Conservation (phyloP, 1,284 basidiomycete genomes). For the Thecaphora frezii region DNA sequence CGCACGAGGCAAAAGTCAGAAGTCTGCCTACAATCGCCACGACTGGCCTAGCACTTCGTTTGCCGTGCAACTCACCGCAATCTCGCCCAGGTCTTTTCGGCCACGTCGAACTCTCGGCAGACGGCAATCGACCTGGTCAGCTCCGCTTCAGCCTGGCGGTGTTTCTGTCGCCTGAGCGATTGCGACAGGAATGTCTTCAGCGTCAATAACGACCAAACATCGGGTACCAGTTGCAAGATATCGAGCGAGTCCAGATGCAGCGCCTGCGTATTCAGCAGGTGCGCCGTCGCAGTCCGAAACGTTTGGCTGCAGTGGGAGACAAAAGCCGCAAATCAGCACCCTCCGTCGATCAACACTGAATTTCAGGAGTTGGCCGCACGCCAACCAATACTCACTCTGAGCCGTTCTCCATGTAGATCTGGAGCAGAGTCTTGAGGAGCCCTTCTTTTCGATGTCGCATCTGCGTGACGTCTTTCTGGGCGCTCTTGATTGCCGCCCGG, state of each 20-base stretch:
- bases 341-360: too few relatives aligned
- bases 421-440: constrained; percentile 29
- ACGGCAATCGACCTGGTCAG: constrained; percentile 38
- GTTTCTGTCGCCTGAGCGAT: constrained; percentile 32
- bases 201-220: constrained; percentile 38
- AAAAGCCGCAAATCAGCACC: background rate
- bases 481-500: constrained; percentile 16
- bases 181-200: constrained; percentile 46
- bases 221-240: constrained; percentile 42
- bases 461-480: constrained; percentile 5
- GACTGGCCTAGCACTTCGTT: background rate
- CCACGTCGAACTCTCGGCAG: constrained; percentile 38
- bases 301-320: constrained; percentile 6
- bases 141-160: constrained; percentile 29
- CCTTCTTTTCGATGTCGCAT: constrained; percentile 18
- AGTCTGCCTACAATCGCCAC: too few relatives aligned
- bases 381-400: constrained; percentile 5
- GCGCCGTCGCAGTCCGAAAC: constrained; percentile 39
- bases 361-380: too few relatives aligned
- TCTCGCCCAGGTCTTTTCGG: constrained; percentile 37
- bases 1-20: too few relatives aligned
- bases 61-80: constrained; percentile 13
- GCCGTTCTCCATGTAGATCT: constrained; percentile 35
- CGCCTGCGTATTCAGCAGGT: constrained; percentile 47
- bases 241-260: constrained; percentile 35